These are phyloP conservation scores for Raffaelea ambrosiae DNA, from an alignment of 2,329 filamentous ascomycete species.

Conservation along the genomic window DNA sequence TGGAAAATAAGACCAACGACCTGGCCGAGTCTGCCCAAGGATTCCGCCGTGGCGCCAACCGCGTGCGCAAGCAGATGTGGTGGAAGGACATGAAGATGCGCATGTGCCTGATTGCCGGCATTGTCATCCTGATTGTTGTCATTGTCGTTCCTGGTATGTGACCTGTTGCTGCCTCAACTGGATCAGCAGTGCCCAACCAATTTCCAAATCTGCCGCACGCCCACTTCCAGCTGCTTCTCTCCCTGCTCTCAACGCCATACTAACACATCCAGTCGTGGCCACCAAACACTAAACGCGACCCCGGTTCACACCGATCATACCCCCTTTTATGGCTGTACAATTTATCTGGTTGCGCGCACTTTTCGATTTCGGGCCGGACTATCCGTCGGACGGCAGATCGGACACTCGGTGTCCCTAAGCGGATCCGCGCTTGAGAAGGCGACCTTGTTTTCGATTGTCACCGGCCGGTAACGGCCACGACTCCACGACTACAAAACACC, in stretches of 20 bases:
- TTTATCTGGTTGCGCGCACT: too few species aligned
- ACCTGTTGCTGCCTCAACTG: neutral
- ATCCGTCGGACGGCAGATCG: too few species aligned
- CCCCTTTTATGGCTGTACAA: too few species aligned
- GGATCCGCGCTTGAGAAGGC: too few species aligned
- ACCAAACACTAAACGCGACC: constrained; percentile 7
- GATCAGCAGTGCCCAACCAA: neutral
- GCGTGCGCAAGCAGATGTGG: constrained; percentile 98
- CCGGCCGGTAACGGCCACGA: neutral
- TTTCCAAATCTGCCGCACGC: neutral
- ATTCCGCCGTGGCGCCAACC: constrained; percentile 92
- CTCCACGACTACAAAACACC: neutral
- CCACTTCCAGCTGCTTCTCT: too few species aligned
- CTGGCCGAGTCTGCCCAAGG: constrained; percentile 87
- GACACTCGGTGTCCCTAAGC: too few species aligned
- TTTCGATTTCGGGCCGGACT: too few species aligned
- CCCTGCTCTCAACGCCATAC: too few species aligned
- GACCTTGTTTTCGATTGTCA: too few species aligned
- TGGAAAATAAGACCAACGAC: constrained; percentile 93
- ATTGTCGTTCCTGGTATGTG: constrained; percentile 89
- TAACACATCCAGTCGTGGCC: constrained; percentile 10
- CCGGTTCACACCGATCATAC: too few species aligned
- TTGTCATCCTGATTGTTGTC: constrained; percentile 84
- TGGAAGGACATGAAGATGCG: constrained; percentile 99
- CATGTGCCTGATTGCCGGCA: constrained; percentile 85